Evolutionary conservation across 169 alveolate species (phyloP).

Genomic region (Theileria orientalis): DNA sequence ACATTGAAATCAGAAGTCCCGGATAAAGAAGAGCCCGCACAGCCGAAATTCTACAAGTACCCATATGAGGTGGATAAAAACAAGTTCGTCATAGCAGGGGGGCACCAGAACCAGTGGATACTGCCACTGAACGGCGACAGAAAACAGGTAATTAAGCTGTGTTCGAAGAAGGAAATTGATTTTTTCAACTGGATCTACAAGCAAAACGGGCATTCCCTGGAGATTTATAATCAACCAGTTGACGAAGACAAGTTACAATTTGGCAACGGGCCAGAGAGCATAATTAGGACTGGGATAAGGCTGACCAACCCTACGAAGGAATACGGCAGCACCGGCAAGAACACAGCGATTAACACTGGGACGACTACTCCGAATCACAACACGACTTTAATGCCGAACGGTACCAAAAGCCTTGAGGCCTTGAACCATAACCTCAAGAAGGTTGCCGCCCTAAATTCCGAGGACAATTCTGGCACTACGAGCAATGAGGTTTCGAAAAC

Average conservation of each 20-base stretch:
- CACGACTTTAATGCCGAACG: too few species aligned
- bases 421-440: neutral
- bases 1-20: neutral
- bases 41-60: constrained; percentile 17
- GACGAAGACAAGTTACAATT: constrained; percentile 56
- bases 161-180: constrained; percentile 60
- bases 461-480: neutral
- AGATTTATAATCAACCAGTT: constrained; percentile 23
- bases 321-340: neutral
- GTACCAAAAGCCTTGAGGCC: neutral
- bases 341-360: too few species aligned
- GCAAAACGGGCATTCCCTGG: constrained; percentile 36
- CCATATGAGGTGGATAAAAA: constrained; percentile 4
- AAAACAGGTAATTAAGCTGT: constrained; percentile 59
- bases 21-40: neutral
- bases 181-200: constrained; percentile 70
- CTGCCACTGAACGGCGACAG: constrained; percentile 50
- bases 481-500: neutral
- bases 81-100: constrained; percentile 60
- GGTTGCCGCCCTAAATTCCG: neutral
- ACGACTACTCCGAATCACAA: too few species aligned
- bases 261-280: constrained; percentile 27
- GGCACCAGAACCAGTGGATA: constrained; percentile 72
- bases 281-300: constrained; percentile 2
- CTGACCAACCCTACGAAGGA: constrained; percentile 16